A percentile compares a stretch with the other conserved stretches of the same genome.
These are phyloP conservation scores for slime mould (Dictyostelium discoideum) DNA, from an alignment of 78 protist species.

Conservation along the genomic window DNA sequence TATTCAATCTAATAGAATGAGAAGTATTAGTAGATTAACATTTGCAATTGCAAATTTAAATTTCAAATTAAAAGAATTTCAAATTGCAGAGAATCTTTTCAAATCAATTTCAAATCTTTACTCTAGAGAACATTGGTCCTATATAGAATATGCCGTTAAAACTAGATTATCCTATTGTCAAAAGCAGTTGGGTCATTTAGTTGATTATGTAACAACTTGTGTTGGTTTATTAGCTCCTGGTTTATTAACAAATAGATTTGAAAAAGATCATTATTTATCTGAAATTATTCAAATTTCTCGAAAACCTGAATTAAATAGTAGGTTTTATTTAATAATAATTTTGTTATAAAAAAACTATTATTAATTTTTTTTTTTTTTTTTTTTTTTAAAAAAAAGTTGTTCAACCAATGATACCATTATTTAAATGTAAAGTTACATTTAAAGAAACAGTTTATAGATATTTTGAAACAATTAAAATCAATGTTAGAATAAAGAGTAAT, in stretches of 20 bases:
- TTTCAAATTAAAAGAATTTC: slow-evolving; percentile 15
- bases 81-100: slow-evolving; percentile 23
- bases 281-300: slow-evolving; percentile 19
- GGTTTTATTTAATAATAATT: background rate
- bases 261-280: slow-evolving; percentile 23
- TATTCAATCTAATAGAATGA: slow-evolving; percentile 54
- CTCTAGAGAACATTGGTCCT: slow-evolving; percentile 41
- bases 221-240: slow-evolving; percentile 48
- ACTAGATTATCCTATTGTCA: slow-evolving; percentile 62
- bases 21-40: slow-evolving; percentile 34
- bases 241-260: background rate
- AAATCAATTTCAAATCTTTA: slow-evolving; percentile 48
- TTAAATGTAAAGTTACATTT: slow-evolving; percentile 24
- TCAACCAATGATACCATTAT: slow-evolving; percentile 50
- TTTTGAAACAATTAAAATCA: slow-evolving; percentile 40
- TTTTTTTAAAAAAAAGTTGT: background rate
- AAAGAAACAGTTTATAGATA: slow-evolving; percentile 39
- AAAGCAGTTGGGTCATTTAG: slow-evolving; percentile 28
- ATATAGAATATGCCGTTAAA: slow-evolving; percentile 47
- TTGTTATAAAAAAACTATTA: no score
- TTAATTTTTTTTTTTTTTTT: no score
- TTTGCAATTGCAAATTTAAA: slow-evolving; percentile 41
- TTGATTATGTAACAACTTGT: slow-evolving; percentile 50
- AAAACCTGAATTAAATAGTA: slow-evolving; percentile 6
- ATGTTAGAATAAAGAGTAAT: slow-evolving; percentile 26